Percentiles rank a stretch among this genome's conserved stretches.
Evolutionary conservation across 2,329 filamentous ascomycete genomes (phyloP).

Genomic region (Celoporthe dispersa): DNA sequence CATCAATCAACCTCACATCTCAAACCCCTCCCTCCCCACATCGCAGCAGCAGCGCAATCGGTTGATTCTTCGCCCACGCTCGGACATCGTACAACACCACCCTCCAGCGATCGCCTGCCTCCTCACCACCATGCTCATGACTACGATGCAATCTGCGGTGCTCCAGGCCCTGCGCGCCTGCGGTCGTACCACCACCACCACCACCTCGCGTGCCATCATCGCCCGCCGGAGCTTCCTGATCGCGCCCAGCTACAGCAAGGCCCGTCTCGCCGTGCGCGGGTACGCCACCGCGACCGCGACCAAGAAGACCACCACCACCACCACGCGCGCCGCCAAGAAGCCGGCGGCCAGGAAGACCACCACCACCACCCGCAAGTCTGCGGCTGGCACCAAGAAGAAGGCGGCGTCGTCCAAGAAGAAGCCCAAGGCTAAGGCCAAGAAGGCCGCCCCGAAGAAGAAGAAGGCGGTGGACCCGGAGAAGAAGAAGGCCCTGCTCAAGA

Average conservation of each 20-base stretch:
- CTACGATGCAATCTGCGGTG: slow-evolving; percentile 20
- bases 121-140: slow-evolving; percentile 20
- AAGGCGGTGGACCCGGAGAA: slow-evolving; percentile 46
- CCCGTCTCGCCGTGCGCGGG: slow-evolving; percentile 26
- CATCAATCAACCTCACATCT: not conserved
- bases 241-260: slow-evolving; percentile 24
- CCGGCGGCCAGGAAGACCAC: slow-evolving; percentile 32
- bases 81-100: slow-evolving; percentile 7
- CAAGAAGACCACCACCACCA: slow-evolving; percentile 20
- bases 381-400: slow-evolving; percentile 26
- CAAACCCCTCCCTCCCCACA: not conserved
- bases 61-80: not conserved
- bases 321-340: slow-evolving; percentile 33
- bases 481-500: slow-evolving; percentile 40
- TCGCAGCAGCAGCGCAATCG: slow-evolving; percentile 6
- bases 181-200: slow-evolving; percentile 9
- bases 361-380: slow-evolving; percentile 36
- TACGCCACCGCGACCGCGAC: slow-evolving; percentile 31
- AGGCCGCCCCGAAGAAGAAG: slow-evolving; percentile 32
- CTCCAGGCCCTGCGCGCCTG: slow-evolving; percentile 25
- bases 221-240: slow-evolving; percentile 24
- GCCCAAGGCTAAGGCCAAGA: slow-evolving; percentile 25
- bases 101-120: not conserved
- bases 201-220: slow-evolving; percentile 23
- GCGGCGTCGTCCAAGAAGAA: slow-evolving; percentile 33